Percentiles rank a stretch among this genome's conserved stretches.
Evolutionary conservation across 345 rosid genomes (phyloP).

Genomic region (Citrus sinensis): DVS_A1.0 CM039166.1:21351001-21351500

Average conservation of each 20-base stretch:
- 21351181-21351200: no score
- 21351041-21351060: slow-evolving; percentile 45
- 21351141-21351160: no score
- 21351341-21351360: no score
- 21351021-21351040: slow-evolving; percentile 40
- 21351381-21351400: slow-evolving; percentile 12
- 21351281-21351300: no score
- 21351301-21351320: no score
- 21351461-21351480: background rate
- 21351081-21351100: slow-evolving; percentile 38
- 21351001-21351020: slow-evolving; percentile 41
- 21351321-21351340: no score
- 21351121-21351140: slow-evolving; percentile 42
- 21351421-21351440: background rate
- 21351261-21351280: no score
- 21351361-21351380: no score
- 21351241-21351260: no score
- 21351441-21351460: background rate
- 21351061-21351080: slow-evolving; percentile 29
- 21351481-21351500: background rate
- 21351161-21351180: no score
- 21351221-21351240: no score
- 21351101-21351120: slow-evolving; percentile 43
- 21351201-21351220: no score
- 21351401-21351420: slow-evolving; percentile 17